Percentiles rank a stretch among this genome's conserved stretches.
Evolutionary conservation across 306 rosid genomes (phyloP).

Genomic region (Adenanthera pavonina): DNA sequence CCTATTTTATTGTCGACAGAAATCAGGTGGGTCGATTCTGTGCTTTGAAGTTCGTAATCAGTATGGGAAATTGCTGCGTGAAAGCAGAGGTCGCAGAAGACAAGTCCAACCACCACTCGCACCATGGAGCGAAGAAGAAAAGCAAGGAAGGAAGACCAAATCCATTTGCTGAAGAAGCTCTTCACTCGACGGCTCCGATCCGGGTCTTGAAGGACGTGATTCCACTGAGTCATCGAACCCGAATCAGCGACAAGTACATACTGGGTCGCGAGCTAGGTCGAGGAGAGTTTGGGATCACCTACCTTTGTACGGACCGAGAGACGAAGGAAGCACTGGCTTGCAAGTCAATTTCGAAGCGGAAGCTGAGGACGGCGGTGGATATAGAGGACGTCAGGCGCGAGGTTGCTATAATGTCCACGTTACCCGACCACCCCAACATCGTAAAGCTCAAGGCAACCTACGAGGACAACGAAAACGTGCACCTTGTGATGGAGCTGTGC

Average conservation of each 20-base stretch:
- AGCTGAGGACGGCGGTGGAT: conserved; percentile 84
- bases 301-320: conserved; percentile 88
- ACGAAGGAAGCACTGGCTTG: conserved; percentile 86
- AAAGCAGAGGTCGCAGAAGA: conserved; percentile 54
- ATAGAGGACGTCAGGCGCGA: conserved; percentile 84
- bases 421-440: conserved; percentile 81
- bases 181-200: conserved; percentile 71
- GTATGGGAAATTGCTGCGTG: conserved; percentile 91
- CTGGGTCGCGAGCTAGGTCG: conserved; percentile 95
- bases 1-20: neutral
- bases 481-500: conserved; percentile 87
- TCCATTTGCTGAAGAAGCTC: conserved; percentile 55
- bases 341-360: conserved; percentile 91
- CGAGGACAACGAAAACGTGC: conserved; percentile 85
- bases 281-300: conserved; percentile 97
- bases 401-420: conserved; percentile 82
- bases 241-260: conserved; percentile 85
- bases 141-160: conserved; percentile 49
- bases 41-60: neutral
- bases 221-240: conserved; percentile 62
- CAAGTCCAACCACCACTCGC: neutral
- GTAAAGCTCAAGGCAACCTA: conserved; percentile 76
- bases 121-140: conserved; percentile 48
- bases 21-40: neutral
- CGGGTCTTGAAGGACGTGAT: conserved; percentile 84